Percentiles rank a stretch among this genome's conserved stretches.
Conservation (phyloP, 1,284 basidiomycete genomes). For the Irpex sp. region DNA sequence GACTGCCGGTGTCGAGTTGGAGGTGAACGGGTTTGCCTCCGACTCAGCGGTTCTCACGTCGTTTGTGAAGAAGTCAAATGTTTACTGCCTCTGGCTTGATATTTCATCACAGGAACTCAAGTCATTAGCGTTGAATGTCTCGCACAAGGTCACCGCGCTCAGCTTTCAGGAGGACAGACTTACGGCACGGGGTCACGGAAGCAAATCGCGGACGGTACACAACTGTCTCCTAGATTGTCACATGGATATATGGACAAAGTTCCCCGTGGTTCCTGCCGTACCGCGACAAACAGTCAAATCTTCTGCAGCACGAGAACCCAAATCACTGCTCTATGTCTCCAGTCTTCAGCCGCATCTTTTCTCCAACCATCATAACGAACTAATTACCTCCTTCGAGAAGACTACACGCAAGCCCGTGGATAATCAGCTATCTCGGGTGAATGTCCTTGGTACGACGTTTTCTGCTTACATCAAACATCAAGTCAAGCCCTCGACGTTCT, state of each 20-base stretch:
- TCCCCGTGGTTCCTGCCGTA: constrained; percentile 55
- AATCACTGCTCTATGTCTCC: constrained; percentile 42
- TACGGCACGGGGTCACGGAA: neutral
- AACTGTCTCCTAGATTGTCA: constrained; percentile 57
- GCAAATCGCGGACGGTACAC: constrained; percentile 28
- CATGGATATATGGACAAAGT: constrained; percentile 59
- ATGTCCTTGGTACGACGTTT: constrained; percentile 27
- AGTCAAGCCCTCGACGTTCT: constrained; percentile 29
- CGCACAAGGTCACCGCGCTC: constrained; percentile 50
- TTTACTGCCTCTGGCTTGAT: constrained; percentile 42
- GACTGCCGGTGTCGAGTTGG: constrained; percentile 37
- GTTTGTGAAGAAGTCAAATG: constrained; percentile 32
- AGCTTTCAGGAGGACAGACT: constrained; percentile 34
- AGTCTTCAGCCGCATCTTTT: constrained; percentile 32
- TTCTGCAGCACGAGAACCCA: constrained; percentile 23
- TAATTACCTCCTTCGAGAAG: constrained; percentile 44
- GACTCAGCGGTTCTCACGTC: constrained; percentile 38
- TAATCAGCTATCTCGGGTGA: constrained; percentile 35
- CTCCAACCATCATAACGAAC: constrained; percentile 38
- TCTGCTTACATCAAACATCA: constrained; percentile 8
- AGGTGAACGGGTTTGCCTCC: constrained; percentile 26
- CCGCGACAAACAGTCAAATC: constrained; percentile 41
- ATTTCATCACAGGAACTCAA: constrained; percentile 15
- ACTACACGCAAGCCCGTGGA: constrained; percentile 49
- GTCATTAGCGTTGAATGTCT: constrained; percentile 48